Percentiles rank a stretch among this genome's conserved stretches.
Conservation (phyloP, 495 filamentous ascomycete genomes). For the Delitschia confertaspora region DNA sequence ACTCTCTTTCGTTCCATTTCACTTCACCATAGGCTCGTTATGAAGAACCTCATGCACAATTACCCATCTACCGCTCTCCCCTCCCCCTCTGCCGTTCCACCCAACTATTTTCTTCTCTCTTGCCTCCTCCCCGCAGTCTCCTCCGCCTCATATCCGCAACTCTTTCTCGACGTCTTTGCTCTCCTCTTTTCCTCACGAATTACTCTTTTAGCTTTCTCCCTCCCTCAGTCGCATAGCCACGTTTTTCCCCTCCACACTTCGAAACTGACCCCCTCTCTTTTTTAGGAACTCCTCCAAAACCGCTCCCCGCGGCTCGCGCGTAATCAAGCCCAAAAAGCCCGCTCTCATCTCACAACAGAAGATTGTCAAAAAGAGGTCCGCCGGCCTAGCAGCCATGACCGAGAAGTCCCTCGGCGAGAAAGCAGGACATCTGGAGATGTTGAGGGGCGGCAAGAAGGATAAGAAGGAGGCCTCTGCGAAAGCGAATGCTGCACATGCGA, state of each 20-base stretch:
- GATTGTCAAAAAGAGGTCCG: slow-evolving; percentile 60
- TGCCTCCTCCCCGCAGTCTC: slow-evolving; percentile 20
- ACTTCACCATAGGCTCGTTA: neutral
- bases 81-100: neutral
- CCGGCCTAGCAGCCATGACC: slow-evolving; percentile 54
- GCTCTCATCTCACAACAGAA: slow-evolving; percentile 50
- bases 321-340: slow-evolving; percentile 62
- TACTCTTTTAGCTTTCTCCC: too few relatives aligned
- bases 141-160: too few relatives aligned
- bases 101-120: slow-evolving; percentile 15
- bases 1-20: neutral
- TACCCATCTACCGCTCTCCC: too few relatives aligned
- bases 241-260: slow-evolving; percentile 12
- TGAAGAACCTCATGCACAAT: too few relatives aligned
- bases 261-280: slow-evolving; percentile 21
- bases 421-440: slow-evolving; percentile 65
- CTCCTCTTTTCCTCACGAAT: neutral
- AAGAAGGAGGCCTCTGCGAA: slow-evolving; percentile 27
- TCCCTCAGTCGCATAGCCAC: too few relatives aligned
- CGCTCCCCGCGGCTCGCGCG: slow-evolving; percentile 49
- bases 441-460: slow-evolving; percentile 58
- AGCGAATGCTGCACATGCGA: neutral
- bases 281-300: too few relatives aligned
- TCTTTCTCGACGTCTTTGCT: too few relatives aligned
- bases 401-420: slow-evolving; percentile 57